These are phyloP conservation scores for Trichoderma breve DNA, from an alignment of 2,329 filamentous ascomycete species.

Conservation along the genomic window DNA sequence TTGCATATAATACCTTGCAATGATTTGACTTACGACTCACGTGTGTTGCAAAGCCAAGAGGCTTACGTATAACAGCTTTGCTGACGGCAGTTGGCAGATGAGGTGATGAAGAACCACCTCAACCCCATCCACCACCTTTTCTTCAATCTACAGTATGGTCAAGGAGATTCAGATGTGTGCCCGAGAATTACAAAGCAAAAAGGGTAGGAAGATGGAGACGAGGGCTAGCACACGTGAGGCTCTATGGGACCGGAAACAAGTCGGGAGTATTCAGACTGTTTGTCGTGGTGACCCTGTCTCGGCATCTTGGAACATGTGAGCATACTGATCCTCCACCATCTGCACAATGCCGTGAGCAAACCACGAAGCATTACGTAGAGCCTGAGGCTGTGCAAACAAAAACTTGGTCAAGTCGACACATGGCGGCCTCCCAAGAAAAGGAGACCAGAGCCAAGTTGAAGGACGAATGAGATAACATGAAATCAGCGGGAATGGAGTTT, in stretches of 20 bases:
- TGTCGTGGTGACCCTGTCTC: neutral
- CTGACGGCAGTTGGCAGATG: neutral
- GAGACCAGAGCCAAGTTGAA: neutral
- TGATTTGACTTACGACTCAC: neutral
- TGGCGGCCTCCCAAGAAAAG: neutral
- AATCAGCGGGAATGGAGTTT: neutral
- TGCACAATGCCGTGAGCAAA: neutral
- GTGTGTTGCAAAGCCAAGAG: neutral
- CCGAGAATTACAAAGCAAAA: neutral
- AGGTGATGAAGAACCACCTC: neutral
- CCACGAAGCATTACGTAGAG: conserved; percentile 4
- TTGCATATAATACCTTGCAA: neutral
- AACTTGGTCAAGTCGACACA: neutral
- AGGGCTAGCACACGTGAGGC: neutral
- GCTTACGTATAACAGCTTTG: neutral
- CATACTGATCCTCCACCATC: neutral
- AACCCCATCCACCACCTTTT: neutral
- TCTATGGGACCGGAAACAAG: neutral
- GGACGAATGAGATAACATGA: neutral
- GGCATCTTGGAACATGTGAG: neutral
- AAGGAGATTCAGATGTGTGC: neutral
- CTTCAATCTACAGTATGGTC: neutral
- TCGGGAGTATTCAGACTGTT: neutral
- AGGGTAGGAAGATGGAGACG: neutral
- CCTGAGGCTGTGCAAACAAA: conserved; percentile 24